Evolutionary conservation across 2,329 filamentous ascomycete species (phyloP).

Genomic region (Didymosphaeria variabile): DNA sequence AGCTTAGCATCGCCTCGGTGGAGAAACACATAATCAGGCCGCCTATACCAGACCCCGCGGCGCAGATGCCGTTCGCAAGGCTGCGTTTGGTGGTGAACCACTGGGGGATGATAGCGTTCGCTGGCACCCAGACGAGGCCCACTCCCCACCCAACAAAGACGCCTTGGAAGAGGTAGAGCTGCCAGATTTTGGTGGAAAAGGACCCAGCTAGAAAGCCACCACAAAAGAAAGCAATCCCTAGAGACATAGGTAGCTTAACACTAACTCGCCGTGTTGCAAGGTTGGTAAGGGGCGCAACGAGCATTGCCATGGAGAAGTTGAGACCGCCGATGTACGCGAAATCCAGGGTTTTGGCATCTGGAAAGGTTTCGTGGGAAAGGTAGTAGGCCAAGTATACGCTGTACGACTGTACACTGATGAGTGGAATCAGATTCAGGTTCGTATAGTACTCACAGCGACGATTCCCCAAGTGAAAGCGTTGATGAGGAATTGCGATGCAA

Average conservation of each 20-base stretch:
- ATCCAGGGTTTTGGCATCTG: constrained; percentile 45
- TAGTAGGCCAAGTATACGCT: constrained; percentile 57
- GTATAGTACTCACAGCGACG: too few species aligned
- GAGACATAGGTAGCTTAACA: constrained; percentile 38
- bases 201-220: constrained; percentile 49
- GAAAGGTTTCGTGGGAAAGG: constrained; percentile 46
- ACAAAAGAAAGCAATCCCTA: constrained; percentile 46
- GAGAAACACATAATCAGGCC: constrained; percentile 46
- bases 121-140: constrained; percentile 53
- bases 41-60: constrained; percentile 53
- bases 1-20: constrained; percentile 50
- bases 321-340: constrained; percentile 54
- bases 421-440: background rate
- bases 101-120: constrained; percentile 50
- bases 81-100: constrained; percentile 54
- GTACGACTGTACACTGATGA: constrained; percentile 32
- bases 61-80: constrained; percentile 53
- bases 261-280: constrained; percentile 36
- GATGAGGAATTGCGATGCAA: constrained; percentile 31
- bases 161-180: constrained; percentile 54
- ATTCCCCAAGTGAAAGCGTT: constrained; percentile 11
- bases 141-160: constrained; percentile 52
- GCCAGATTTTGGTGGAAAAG: constrained; percentile 51
- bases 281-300: constrained; percentile 45
- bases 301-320: constrained; percentile 45